Evolutionary conservation across 768 basidiomycete species (phyloP).

Genomic region (Candolleomyces aberdarensis): DNA sequence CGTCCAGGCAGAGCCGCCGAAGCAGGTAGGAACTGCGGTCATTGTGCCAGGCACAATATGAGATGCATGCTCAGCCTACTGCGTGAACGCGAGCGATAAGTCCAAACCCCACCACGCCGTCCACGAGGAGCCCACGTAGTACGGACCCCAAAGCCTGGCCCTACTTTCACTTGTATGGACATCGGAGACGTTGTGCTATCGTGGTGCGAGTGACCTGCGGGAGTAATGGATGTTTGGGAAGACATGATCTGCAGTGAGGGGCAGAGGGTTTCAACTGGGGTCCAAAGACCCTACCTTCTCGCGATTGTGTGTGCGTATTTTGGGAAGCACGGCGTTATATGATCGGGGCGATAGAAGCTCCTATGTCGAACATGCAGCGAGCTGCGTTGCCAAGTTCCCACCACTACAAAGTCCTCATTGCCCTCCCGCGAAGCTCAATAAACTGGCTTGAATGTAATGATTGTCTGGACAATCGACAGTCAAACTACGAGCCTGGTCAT

Average conservation of each 20-base stretch:
- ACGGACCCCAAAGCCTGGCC: background rate
- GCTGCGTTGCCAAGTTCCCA: background rate
- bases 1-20: background rate
- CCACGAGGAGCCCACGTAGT: slow-evolving; percentile 2
- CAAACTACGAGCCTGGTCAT: no score
- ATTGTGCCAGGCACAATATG: background rate
- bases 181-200: background rate
- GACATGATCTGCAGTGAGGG: no score
- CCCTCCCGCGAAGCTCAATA: background rate
- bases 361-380: background rate
- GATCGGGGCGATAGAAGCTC: slow-evolving; percentile 6
- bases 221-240: no score
- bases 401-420: background rate
- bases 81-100: background rate
- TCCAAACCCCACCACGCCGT: background rate
- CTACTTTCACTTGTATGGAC: background rate
- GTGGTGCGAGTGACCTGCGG: no score
- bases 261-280: background rate
- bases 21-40: background rate
- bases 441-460: background rate
- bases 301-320: slow-evolving; percentile 4
- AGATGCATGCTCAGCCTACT: background rate
- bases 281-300: background rate
- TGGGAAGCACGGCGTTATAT: background rate
- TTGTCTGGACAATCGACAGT: background rate